Base-by-base conservation (phyloP, 2,329 filamentous ascomycete species). In the Decorospora gaudefroyi region DNA sequence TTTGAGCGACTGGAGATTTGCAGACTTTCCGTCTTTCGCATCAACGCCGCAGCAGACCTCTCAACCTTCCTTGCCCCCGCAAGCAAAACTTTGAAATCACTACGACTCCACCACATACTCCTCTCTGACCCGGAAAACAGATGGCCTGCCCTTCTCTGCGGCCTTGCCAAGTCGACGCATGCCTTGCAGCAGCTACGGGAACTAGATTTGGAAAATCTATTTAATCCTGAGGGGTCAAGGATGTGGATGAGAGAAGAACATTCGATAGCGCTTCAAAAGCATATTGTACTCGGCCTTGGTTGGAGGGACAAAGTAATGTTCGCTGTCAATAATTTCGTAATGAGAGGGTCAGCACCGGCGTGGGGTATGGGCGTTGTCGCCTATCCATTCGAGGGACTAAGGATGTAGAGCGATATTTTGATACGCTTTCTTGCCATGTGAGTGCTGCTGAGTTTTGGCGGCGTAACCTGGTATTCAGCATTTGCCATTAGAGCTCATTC, bases 311-410 rank as follows among this genome's bases (percentile, higher is more conserved):
- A 39, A 7, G 13, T 64, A 10, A 26, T 30, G 13, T 9, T 38
- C 6, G 36, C 44, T 12, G 30, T 55, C 2, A 30, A 34, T 4
- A n/a, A 40, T 0, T 33, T 53, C 10, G 28, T 11, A 19, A 36
- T 3, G 21, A 27, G 30, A 46, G 40, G 6, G 39, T 53, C 46
- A 38, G 53, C 49, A 2, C 49, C 52, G 15, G 44, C 46, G 17
- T 62, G 52, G 55, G 51, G 52, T 48, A 29, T 59, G 11, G 52
- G 50, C 10, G 42, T 47, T 15, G 45, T 56, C 28, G 39, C 52
- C 8, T 64, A 64, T 51, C 60, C 60, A 9, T 63, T 62, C 34
- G 23, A 40, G 25, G 29, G 29, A 2, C 12, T 45, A 6, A 23
- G 29, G 11, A 26, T 40, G 29, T 40, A 12, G n/a, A n/a, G n/a